Conservation (phyloP, 2,329 filamentous ascomycete species). For the Zopfia rhizophila region DNA sequence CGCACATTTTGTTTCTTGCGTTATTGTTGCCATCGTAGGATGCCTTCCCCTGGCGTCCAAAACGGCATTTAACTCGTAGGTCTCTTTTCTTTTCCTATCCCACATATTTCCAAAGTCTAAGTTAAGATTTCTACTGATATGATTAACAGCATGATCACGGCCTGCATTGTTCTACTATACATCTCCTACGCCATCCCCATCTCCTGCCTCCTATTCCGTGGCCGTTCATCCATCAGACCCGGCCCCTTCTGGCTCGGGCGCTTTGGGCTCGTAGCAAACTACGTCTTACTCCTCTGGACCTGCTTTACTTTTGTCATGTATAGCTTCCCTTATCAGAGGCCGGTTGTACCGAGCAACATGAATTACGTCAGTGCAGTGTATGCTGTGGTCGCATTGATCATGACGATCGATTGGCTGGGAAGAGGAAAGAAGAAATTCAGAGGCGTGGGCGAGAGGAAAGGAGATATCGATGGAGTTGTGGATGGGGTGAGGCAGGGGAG, state of each 20-base stretch:
- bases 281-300: slow-evolving; percentile 59
- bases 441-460: slow-evolving; percentile 39
- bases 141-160: slow-evolving; percentile 52
- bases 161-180: slow-evolving; percentile 55
- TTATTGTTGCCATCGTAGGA: slow-evolving; percentile 59
- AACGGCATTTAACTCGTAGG: slow-evolving; percentile 55
- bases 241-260: slow-evolving; percentile 62
- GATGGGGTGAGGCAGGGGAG: slow-evolving; percentile 20
- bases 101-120: neutral
- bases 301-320: slow-evolving; percentile 63
- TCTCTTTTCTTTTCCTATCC: slow-evolving; percentile 3
- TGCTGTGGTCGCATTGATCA: slow-evolving; percentile 39
- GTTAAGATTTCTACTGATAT: too few species aligned
- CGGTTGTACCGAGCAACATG: slow-evolving; percentile 44
- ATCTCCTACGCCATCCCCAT: slow-evolving; percentile 56
- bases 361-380: slow-evolving; percentile 39
- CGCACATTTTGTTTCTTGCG: slow-evolving; percentile 56
- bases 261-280: slow-evolving; percentile 55
- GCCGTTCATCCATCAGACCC: slow-evolving; percentile 55
- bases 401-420: slow-evolving; percentile 40
- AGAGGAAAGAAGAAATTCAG: slow-evolving; percentile 44
- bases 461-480: slow-evolving; percentile 31
- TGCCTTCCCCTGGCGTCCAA: slow-evolving; percentile 57
- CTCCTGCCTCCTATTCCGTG: slow-evolving; percentile 56
- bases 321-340: slow-evolving; percentile 45